Evolutionary conservation across 2,329 filamentous ascomycete genomes (phyloP).

Genomic region (Apiospora hydei): DNA sequence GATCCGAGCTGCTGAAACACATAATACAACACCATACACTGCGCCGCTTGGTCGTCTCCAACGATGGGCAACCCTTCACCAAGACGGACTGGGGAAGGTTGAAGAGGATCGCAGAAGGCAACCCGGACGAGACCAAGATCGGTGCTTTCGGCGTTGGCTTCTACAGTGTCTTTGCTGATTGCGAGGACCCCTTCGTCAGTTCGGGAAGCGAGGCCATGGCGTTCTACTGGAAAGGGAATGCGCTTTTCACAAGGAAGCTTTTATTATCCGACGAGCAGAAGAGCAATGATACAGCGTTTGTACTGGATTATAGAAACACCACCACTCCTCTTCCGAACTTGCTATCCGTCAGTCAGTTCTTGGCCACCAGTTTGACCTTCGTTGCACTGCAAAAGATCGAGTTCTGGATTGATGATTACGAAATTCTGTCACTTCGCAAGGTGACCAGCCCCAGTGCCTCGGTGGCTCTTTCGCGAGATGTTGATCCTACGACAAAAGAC

Average conservation of each 20-base stretch:
- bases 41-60: slow-evolving; percentile 86
- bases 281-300: slow-evolving; percentile 83
- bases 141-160: slow-evolving; percentile 98
- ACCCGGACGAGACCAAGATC: slow-evolving; percentile 98
- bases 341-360: slow-evolving; percentile 86
- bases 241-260: slow-evolving; percentile 88
- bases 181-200: slow-evolving; percentile 95
- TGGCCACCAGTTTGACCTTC: slow-evolving; percentile 95
- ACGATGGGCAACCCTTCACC: slow-evolving; percentile 88
- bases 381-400: slow-evolving; percentile 88
- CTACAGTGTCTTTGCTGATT: slow-evolving; percentile 98
- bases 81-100: slow-evolving; percentile 91
- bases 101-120: slow-evolving; percentile 98
- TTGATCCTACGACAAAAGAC: slow-evolving; percentile 84
- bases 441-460: slow-evolving; percentile 81
- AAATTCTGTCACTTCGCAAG: slow-evolving; percentile 80
- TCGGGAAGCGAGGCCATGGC: slow-evolving; percentile 94
- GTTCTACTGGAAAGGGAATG: slow-evolving; percentile 99
- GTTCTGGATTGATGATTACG: slow-evolving; percentile 88
- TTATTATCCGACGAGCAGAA: slow-evolving; percentile 72
- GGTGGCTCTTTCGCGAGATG: slow-evolving; percentile 76
- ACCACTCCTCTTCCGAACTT: slow-evolving; percentile 88
- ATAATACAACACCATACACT: slow-evolving; percentile 85
- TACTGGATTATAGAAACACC: slow-evolving; percentile 90
- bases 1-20: slow-evolving; percentile 80